These are phyloP conservation scores for Xylaria sp. DNA, from an alignment of 2,329 filamentous ascomycete species.

Conservation along the genomic window DNA sequence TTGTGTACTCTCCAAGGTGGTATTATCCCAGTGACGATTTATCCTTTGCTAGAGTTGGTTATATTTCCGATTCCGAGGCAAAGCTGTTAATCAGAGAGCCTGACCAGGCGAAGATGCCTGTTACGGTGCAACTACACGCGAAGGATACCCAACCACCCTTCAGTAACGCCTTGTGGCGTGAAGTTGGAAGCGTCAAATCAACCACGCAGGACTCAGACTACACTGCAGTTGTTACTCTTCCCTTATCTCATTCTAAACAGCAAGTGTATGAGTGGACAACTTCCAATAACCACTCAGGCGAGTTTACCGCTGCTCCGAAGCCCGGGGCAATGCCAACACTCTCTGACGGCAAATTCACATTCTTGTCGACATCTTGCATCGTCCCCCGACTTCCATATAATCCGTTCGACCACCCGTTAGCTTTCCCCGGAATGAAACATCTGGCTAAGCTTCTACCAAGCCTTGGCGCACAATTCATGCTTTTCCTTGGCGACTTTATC, in stretches of 20 bases:
- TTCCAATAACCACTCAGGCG: slow-evolving; percentile 87
- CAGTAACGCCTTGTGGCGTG: slow-evolving; percentile 73
- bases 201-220: slow-evolving; percentile 85
- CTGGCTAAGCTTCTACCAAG: slow-evolving; percentile 78
- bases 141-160: slow-evolving; percentile 63
- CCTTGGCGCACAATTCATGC: slow-evolving; percentile 80
- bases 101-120: slow-evolving; percentile 76
- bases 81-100: slow-evolving; percentile 89
- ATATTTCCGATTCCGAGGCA: slow-evolving; percentile 83
- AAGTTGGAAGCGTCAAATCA: slow-evolving; percentile 70
- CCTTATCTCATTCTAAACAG: slow-evolving; percentile 72
- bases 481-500: slow-evolving; percentile 89
- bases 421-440: slow-evolving; percentile 82
- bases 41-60: slow-evolving; percentile 87
- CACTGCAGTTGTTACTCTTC: slow-evolving; percentile 76
- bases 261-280: slow-evolving; percentile 84
- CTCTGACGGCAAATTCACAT: slow-evolving; percentile 80
- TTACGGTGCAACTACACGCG: slow-evolving; percentile 75
- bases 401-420: slow-evolving; percentile 82
- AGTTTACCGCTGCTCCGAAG: slow-evolving; percentile 81
- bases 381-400: slow-evolving; percentile 91
- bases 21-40: slow-evolving; percentile 78
- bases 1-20: slow-evolving; percentile 78
- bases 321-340: slow-evolving; percentile 71
- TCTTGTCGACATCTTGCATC: slow-evolving; percentile 92